Conservation (phyloP, 768 basidiomycete genomes). For the Collybia nuda region DNA sequence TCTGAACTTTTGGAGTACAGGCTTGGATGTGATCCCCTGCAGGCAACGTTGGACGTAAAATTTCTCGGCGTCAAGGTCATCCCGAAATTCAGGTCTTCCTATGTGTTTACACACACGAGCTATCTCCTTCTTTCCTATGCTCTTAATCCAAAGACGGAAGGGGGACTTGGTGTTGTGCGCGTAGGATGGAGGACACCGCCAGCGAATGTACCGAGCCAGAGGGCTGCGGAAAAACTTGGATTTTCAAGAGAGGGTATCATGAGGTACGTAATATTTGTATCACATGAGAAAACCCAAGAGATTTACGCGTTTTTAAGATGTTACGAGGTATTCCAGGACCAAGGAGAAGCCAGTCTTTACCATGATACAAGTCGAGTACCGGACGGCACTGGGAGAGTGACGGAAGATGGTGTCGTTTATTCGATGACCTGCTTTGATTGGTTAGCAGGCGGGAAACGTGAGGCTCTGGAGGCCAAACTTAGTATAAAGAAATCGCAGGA, state of each 20-base stretch:
- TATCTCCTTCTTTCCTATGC: constrained; percentile 15
- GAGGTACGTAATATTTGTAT: constrained; percentile 8
- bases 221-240: constrained; percentile 17
- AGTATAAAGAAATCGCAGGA: no score
- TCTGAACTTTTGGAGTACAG: not conserved
- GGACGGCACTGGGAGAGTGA: constrained; percentile 15
- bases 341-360: constrained; percentile 10
- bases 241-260: constrained; percentile 15
- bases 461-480: not conserved
- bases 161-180: constrained; percentile 15
- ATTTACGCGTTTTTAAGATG: constrained; percentile 7
- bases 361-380: constrained; percentile 7
- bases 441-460: constrained; percentile 12
- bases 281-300: no score
- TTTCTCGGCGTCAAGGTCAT: constrained; percentile 17
- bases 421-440: constrained; percentile 20
- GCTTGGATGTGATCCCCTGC: constrained; percentile 18
- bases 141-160: constrained; percentile 12
- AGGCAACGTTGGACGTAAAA: constrained; percentile 17
- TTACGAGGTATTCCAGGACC: constrained; percentile 16
- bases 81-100: constrained; percentile 15
- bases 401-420: constrained; percentile 19
- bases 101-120: constrained; percentile 16
- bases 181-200: constrained; percentile 19
- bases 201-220: constrained; percentile 14